Conservation (phyloP, 805 yeast genomes). For the Saturnispora sanitii region DNA sequence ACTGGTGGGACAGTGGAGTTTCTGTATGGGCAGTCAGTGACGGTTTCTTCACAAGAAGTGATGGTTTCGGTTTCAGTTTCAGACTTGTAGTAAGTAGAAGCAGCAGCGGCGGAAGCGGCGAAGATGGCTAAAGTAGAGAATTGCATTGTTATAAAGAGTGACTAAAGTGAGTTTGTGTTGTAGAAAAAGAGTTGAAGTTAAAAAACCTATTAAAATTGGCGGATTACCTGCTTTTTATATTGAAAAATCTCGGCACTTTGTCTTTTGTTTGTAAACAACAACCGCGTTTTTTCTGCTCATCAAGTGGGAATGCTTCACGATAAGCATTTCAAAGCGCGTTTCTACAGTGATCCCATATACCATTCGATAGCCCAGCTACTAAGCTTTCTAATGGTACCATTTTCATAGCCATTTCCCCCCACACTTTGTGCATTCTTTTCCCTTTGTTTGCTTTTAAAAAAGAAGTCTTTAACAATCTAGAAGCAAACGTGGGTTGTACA, state of each 20-base stretch:
- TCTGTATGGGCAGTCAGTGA: constrained; percentile 26
- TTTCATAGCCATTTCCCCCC: too few species aligned
- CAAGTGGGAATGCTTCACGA: neutral
- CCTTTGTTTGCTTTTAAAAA: too few species aligned
- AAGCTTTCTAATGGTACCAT: too few species aligned
- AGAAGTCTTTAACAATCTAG: too few species aligned
- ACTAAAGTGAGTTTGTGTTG: constrained; percentile 12
- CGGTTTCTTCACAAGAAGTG: constrained; percentile 30
- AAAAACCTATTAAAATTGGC: neutral
- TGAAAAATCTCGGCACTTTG: neutral
- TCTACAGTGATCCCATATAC: neutral
- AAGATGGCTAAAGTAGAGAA: constrained; percentile 33
- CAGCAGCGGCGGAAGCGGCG: constrained; percentile 27
- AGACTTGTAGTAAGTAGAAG: constrained; percentile 26
- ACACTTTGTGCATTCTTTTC: too few species aligned
- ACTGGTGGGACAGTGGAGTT: constrained; percentile 18
- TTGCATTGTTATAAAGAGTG: constrained; percentile 31
- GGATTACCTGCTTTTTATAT: neutral
- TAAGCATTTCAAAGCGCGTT: neutral
- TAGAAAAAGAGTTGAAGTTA: neutral
- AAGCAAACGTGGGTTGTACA: too few species aligned
- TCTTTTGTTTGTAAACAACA: neutral
- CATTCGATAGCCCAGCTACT: too few species aligned
- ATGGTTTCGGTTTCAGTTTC: constrained; percentile 33
- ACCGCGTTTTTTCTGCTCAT: neutral